Evolutionary conservation across 805 yeast species (phyloP).

Genomic region (Jamesozyma lodderae): DNA sequence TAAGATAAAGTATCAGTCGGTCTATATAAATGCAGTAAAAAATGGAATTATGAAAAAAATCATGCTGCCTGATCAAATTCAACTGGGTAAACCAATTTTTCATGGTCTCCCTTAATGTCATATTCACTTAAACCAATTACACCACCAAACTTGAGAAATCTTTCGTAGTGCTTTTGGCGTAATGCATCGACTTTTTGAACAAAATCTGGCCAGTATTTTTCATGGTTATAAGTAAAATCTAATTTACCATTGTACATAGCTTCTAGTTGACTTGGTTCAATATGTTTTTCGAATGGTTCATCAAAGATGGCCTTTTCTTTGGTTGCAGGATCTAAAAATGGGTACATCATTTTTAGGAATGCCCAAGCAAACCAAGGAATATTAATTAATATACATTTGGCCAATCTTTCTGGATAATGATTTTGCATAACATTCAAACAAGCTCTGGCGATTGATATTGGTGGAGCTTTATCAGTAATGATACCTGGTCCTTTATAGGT

Average conservation of each 20-base stretch:
- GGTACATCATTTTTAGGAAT: slow-evolving; percentile 46
- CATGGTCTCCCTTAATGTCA: slow-evolving; percentile 36
- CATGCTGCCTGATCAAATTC: slow-evolving; percentile 7
- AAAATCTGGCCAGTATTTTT: slow-evolving; percentile 45
- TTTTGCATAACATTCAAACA: slow-evolving; percentile 43
- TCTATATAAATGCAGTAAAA: no score
- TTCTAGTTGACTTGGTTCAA: slow-evolving; percentile 45
- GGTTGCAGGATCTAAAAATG: slow-evolving; percentile 51
- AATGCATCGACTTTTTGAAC: slow-evolving; percentile 35
- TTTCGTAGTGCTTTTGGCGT: slow-evolving; percentile 32
- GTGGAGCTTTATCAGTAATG: slow-evolving; percentile 38
- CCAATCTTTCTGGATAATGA: slow-evolving; percentile 52
- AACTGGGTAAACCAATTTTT: slow-evolving; percentile 19
- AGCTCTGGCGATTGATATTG: slow-evolving; percentile 42
- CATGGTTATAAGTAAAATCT: slow-evolving; percentile 46
- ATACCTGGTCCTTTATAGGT: slow-evolving; percentile 32
- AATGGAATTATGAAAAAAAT: no score
- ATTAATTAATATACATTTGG: slow-evolving; percentile 44
- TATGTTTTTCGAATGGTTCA: slow-evolving; percentile 46
- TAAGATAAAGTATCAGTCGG: no score
- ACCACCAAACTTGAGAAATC: slow-evolving; percentile 35
- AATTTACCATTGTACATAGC: slow-evolving; percentile 38
- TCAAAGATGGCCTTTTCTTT: slow-evolving; percentile 49
- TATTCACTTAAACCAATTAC: slow-evolving; percentile 47
- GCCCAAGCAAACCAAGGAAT: slow-evolving; percentile 52